These are phyloP conservation scores for Talaromyces proteolyticus DNA, from an alignment of 495 filamentous ascomycete genomes.

Conservation along the genomic window DNA sequence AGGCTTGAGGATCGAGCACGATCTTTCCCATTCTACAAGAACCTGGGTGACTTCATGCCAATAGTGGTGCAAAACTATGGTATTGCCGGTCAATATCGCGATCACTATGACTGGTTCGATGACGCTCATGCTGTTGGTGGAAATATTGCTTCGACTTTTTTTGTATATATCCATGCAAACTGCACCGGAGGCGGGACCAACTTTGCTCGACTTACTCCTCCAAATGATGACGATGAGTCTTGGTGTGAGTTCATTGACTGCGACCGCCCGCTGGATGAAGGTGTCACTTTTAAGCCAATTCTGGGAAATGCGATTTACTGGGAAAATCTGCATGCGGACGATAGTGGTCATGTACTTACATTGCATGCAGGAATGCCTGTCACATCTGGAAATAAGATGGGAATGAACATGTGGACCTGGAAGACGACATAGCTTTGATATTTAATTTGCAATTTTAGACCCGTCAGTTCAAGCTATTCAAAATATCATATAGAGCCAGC, in stretches of 20 bases:
- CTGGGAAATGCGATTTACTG: conserved; percentile 72
- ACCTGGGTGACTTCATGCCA: not conserved
- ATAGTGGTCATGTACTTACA: conserved; percentile 56
- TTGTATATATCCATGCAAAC: conserved; percentile 1
- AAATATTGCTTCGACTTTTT: conserved; percentile 4
- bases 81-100: conserved; percentile 40
- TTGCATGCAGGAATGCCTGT: conserved; percentile 70
- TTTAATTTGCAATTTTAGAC: not conserved
- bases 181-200: conserved; percentile 1
- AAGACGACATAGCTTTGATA: not conserved
- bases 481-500: no score
- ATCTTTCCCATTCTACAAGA: not conserved
- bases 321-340: conserved; percentile 62
- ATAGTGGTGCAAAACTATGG: conserved; percentile 18
- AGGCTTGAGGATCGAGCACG: not conserved
- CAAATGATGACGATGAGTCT: not conserved
- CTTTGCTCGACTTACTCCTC: conserved; percentile 1
- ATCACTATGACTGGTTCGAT: conserved; percentile 53
- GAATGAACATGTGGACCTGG: conserved; percentile 77
- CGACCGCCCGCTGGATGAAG: conserved; percentile 34
- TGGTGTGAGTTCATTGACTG: conserved; percentile 62
- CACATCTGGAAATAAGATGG: conserved; percentile 61
- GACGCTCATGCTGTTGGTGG: not conserved
- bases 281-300: conserved; percentile 28
- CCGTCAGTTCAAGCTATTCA: not conserved